These are phyloP conservation scores for Pharus latifolius DNA, from an alignment of 176 grass and related monocot species.

Conservation along the genomic window DNA sequence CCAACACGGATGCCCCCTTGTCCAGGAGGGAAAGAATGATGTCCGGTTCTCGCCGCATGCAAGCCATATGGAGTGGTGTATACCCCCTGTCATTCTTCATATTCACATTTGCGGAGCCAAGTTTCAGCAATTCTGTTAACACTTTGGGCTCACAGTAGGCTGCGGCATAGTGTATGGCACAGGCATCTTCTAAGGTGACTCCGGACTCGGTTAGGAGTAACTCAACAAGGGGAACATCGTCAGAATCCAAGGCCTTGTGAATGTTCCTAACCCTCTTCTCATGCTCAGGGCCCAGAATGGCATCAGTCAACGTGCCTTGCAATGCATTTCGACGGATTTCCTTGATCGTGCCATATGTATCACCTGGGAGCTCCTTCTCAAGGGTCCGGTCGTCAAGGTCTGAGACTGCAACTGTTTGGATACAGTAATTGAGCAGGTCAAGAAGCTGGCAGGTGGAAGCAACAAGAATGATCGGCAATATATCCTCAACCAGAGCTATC, in stretches of 20 bases:
- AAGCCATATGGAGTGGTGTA: slow-evolving; percentile 58
- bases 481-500: slow-evolving; percentile 46
- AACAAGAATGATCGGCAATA: slow-evolving; percentile 41
- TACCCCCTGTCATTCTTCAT: slow-evolving; percentile 44
- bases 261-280: slow-evolving; percentile 57
- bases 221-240: slow-evolving; percentile 54
- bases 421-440: slow-evolving; percentile 35
- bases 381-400: slow-evolving; percentile 34
- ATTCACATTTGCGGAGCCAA: slow-evolving; percentile 43
- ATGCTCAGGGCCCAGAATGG: slow-evolving; percentile 31
- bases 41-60: slow-evolving; percentile 56
- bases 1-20: slow-evolving; percentile 42
- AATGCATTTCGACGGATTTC: not conserved
- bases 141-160: slow-evolving; percentile 67
- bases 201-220: slow-evolving; percentile 45
- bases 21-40: slow-evolving; percentile 57
- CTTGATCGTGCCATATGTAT: slow-evolving; percentile 26
- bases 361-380: slow-evolving; percentile 50
- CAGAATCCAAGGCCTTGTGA: slow-evolving; percentile 55
- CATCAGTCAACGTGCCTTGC: not conserved
- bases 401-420: slow-evolving; percentile 36
- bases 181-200: slow-evolving; percentile 53
- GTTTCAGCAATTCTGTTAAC: slow-evolving; percentile 32
- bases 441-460: slow-evolving; percentile 43
- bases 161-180: slow-evolving; percentile 56